Conservation (phyloP, 1,284 basidiomycete species). For the Amylostereum areolatum region DNA sequence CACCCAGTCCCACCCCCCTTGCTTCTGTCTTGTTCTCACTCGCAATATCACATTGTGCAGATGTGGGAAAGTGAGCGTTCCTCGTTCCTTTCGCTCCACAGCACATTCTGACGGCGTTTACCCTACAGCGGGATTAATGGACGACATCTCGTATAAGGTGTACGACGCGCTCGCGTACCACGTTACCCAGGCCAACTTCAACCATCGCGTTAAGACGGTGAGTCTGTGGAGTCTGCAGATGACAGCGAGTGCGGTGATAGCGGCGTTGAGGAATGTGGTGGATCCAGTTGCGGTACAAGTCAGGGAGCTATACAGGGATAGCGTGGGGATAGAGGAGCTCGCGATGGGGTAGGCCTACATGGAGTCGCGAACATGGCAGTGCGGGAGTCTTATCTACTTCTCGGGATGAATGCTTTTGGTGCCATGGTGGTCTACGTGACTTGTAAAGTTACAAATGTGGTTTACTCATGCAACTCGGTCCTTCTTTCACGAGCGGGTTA, state of each 20-base stretch:
- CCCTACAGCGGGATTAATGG: conserved; percentile 68
- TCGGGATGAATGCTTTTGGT: no score
- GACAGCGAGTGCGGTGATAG: conserved; percentile 61
- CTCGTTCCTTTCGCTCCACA: no score
- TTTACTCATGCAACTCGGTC: no score
- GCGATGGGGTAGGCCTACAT: no score
- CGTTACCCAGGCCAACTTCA: conserved; percentile 83
- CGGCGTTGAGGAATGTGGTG: conserved; percentile 52
- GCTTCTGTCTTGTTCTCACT: conserved; percentile 16
- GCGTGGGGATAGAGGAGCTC: not conserved
- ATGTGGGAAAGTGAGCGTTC: conserved; percentile 80
- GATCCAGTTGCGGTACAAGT: conserved; percentile 46
- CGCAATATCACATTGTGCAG: conserved; percentile 28
- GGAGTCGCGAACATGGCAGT: no score
- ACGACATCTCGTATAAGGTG: conserved; percentile 75
- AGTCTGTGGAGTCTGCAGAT: conserved; percentile 78
- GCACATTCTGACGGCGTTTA: not conserved
- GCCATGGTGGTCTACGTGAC: no score
- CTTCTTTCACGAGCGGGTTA: no score
- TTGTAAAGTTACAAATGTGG: no score
- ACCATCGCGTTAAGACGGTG: conserved; percentile 81
- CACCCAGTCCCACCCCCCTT: no score
- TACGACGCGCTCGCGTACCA: conserved; percentile 92
- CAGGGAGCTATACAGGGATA: conserved; percentile 33
- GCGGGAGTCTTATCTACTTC: no score